Evolutionary conservation across 805 yeast species (phyloP), one percentile per base, ranked within the genome.

Genomic region (Jamesozyma gamospora): DNA sequence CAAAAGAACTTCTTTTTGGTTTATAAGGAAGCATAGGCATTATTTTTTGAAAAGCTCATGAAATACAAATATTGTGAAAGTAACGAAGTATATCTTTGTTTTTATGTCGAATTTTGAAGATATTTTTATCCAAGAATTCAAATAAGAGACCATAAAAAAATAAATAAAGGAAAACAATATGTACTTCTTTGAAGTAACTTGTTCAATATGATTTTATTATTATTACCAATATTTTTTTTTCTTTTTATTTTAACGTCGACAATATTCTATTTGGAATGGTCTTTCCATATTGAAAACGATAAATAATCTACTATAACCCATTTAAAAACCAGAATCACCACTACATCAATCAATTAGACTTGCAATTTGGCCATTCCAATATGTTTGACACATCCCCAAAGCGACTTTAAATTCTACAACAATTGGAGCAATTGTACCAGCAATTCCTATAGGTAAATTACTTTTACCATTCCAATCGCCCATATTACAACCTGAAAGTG

Each of bases 301-400:
- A 47, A 79, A 77, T 11, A 21, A 90, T 65, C 53, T 84, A 8
- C 68, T 72, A 40, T 72, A 71, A 32, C 79, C 84, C 43, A 87
- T 66, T 66, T 82, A 92, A 56, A 83, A 84, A 28, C 94, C 96
- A 55, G 87, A 71, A 59, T 86, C 96, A 44, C 90, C 96, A 51
- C 94, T 94, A 11, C 55, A 62, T 9, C 49, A 60, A 48, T 90
- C 92, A 53, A 83, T 78, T 47, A 63, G 47, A 28, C 54, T 57
- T 31, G 77, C 87, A 50, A 84, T 53, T 34, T 74, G 80, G 52
- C 96, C 95, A 14, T 58, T 58, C 68, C 79, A 88, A 85, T 94
- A 88, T 4, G 73, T 72, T 66, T 86, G 95, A 56, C 70, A 68
- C 94, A 88, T 86, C 50, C 96, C 96, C 35, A 84, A 42, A 10